Evolutionary conservation across 805 yeast species (phyloP), one percentile per base, ranked within the genome.

Genomic region (Lipomyces spencermartinsiae): DNA sequence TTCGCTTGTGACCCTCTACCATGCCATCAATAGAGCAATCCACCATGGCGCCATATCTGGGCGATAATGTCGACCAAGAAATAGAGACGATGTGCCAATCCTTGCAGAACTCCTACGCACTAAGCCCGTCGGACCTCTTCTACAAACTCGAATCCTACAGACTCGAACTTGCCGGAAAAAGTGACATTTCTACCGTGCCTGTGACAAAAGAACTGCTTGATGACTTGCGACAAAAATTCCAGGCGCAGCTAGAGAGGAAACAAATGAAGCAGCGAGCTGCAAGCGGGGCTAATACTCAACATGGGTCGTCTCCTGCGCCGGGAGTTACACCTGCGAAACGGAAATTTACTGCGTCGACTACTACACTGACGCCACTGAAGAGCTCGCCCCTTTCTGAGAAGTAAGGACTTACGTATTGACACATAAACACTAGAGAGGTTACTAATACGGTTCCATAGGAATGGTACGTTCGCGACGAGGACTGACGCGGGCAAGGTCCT

Each of bases 251-350:
- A 14, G 72, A 69, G 62, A 59, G 71, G 46, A 56, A 59, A 43
- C 58, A 60, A 37, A 53, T 55, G 39, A 54, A 56, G 37, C 61
- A 39, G 43, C 59, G 51, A 22, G 35, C 16, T 16, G 56, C 29
- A 16, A 22, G 10, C 9, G 19, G 16, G 0, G 58, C 22, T 1
- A 12, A 14, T 31, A 22, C 49, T 19, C 33, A 12, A 6, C 25
- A 14, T 1, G 29, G 60, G 16, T 29, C 58, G 10, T 53, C 59
- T 35, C 62, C 62, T 22, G 64, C 59, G 12, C 33, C 34, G 16
- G 62, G 53, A 1, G 59, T 60, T 16, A 68, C 71, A 55, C 71
- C 71, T n/a, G 37, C 64, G 53, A 68, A 68, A 46, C 66, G 71
- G 29, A 66, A 66, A 59, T 61, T 62, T 35, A 54, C 58, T 6